Conservation (phyloP, 1,139 yeast genomes). For the Hyphopichia burtonii region DNA sequence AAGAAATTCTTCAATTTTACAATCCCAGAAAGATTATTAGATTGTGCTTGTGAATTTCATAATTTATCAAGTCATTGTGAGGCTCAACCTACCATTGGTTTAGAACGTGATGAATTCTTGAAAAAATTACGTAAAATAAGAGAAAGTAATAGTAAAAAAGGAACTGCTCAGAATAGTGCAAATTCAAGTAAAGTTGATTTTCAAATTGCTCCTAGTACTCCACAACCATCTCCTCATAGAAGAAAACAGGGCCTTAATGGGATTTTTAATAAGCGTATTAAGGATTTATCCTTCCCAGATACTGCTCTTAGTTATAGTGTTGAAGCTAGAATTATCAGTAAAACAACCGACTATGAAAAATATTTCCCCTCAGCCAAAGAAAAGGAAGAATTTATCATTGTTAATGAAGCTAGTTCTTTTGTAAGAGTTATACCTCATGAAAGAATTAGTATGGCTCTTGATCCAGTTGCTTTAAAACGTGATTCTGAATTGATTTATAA, state of each 20-base stretch:
- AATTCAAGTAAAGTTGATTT: not conserved
- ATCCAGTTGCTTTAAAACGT: constrained; percentile 8
- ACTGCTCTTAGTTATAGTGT: constrained; percentile 24
- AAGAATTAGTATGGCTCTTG: constrained; percentile 9
- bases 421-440: constrained; percentile 22
- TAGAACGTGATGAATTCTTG: constrained; percentile 18
- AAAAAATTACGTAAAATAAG: constrained; percentile 4
- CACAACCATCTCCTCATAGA: not conserved
- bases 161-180: constrained; percentile 5
- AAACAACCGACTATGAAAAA: constrained; percentile 21
- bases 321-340: constrained; percentile 27
- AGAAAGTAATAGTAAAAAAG: not conserved
- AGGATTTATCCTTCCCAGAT: constrained; percentile 27
- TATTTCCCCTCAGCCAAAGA: constrained; percentile 9
- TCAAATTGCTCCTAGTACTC: not conserved
- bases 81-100: constrained; percentile 41
- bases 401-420: constrained; percentile 21
- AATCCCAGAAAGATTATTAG: constrained; percentile 39
- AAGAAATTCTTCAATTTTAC: constrained; percentile 44
- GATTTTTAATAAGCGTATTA: constrained; percentile 8
- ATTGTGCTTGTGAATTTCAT: constrained; percentile 37
- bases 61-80: constrained; percentile 33
- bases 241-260: constrained; percentile 8
- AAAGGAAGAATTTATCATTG: constrained; percentile 20
- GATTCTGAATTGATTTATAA: constrained; percentile 15